Percentiles rank a stretch among this genome's conserved stretches.
These are phyloP conservation scores for Tricholoma furcatifolium DNA, from an alignment of 768 basidiomycete species.

Conservation along the genomic window DNA sequence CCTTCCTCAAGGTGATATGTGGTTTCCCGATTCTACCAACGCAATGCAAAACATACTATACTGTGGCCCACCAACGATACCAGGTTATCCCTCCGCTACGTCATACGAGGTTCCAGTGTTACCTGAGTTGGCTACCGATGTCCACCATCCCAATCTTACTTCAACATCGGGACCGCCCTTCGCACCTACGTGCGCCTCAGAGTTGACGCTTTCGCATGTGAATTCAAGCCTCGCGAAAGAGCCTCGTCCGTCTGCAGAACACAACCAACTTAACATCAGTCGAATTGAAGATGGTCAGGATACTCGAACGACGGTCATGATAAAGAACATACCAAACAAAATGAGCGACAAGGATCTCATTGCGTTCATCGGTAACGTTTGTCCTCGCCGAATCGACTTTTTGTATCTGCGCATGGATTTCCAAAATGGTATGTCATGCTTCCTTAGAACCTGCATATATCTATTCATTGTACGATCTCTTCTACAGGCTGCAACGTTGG, in stretches of 20 bases:
- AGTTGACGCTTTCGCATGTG: background rate
- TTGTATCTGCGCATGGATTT: slow-evolving; percentile 89
- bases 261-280: slow-evolving; percentile 57
- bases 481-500: slow-evolving; percentile 72
- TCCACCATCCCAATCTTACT: slow-evolving; percentile 1
- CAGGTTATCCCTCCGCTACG: slow-evolving; percentile 1
- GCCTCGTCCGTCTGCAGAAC: slow-evolving; percentile 23
- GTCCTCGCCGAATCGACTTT: slow-evolving; percentile 79
- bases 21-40: slow-evolving; percentile 13
- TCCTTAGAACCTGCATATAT: background rate
- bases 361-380: slow-evolving; percentile 66
- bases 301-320: slow-evolving; percentile 84
- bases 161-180: background rate
- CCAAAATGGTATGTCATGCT: slow-evolving; percentile 56
- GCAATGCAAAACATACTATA: slow-evolving; percentile 8
- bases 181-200: background rate
- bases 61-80: slow-evolving; percentile 10
- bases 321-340: slow-evolving; percentile 93
- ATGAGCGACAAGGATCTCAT: slow-evolving; percentile 77
- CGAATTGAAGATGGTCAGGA: slow-evolving; percentile 77
- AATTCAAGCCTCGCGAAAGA: slow-evolving; percentile 4
- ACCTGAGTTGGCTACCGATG: slow-evolving; percentile 6
- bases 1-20: slow-evolving; percentile 11
- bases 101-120: background rate
- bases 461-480: slow-evolving; percentile 1